Percentiles rank a stretch among this genome's conserved stretches.
Conservation (phyloP, 2,329 filamentous ascomycete genomes). For the Gliomastix tumulicola region DNA sequence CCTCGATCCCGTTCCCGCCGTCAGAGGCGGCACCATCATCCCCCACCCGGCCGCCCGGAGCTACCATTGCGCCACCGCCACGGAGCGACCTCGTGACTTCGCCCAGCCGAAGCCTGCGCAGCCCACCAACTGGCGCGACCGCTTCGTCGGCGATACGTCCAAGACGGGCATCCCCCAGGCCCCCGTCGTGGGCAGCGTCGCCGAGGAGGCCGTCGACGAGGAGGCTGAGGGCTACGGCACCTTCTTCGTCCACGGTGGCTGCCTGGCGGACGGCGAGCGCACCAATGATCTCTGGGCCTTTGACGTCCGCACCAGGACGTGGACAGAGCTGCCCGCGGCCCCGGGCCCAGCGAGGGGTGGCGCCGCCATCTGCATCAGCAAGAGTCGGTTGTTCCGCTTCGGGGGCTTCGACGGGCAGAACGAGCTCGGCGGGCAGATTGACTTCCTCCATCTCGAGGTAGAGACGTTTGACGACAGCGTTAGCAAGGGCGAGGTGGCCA, state of each 20-base stretch:
- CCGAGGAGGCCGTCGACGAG: constrained; percentile 51
- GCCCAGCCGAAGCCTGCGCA: constrained; percentile 20
- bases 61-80: constrained; percentile 59
- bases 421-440: constrained; percentile 66
- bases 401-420: constrained; percentile 68
- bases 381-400: constrained; percentile 66
- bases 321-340: constrained; percentile 62
- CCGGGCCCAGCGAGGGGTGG: constrained; percentile 62
- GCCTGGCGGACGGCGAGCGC: constrained; percentile 54
- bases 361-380: constrained; percentile 56
- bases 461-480: constrained; percentile 46
- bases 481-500: constrained; percentile 38
- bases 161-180: constrained; percentile 51
- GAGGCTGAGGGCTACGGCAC: constrained; percentile 58
- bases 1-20: constrained; percentile 48
- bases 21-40: constrained; percentile 28
- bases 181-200: constrained; percentile 50
- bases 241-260: constrained; percentile 72
- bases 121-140: constrained; percentile 44
- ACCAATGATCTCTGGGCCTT: constrained; percentile 72
- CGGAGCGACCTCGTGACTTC: constrained; percentile 49
- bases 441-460: constrained; percentile 55
- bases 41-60: constrained; percentile 57
- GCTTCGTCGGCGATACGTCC: constrained; percentile 47
- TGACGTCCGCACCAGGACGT: constrained; percentile 53